These are phyloP conservation scores for Phytophthora megakarya DNA, from an alignment of 352 stramenopile species.

Conservation along the genomic window DNA sequence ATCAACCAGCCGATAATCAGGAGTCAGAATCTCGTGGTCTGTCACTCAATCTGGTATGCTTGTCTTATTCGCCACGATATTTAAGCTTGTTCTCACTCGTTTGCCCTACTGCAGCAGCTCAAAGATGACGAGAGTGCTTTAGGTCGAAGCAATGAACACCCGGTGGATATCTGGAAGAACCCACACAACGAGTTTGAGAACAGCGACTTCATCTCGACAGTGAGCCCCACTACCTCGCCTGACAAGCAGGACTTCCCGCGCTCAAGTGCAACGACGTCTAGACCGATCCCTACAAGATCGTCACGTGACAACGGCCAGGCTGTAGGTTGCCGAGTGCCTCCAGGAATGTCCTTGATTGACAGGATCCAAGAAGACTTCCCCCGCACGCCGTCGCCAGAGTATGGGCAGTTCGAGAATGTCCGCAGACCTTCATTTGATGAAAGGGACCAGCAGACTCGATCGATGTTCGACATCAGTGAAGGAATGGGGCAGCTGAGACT, in stretches of 20 bases:
- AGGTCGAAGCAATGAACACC: slow-evolving; percentile 11
- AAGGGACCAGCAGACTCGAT: slow-evolving; percentile 20
- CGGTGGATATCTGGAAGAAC: slow-evolving; percentile 43
- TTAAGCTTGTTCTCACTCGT: slow-evolving; percentile 10
- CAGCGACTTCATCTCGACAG: slow-evolving; percentile 20
- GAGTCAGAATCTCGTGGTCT: slow-evolving; percentile 24
- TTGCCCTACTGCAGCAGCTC: slow-evolving; percentile 16
- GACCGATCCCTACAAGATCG: slow-evolving; percentile 7
- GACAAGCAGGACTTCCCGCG: slow-evolving; percentile 34
- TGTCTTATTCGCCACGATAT: background rate
- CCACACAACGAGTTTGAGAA: slow-evolving; percentile 37
- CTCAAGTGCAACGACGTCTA: slow-evolving; percentile 21
- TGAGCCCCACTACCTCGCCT: slow-evolving; percentile 38
- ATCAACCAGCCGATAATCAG: slow-evolving; percentile 34
- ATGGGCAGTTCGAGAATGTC: slow-evolving; percentile 39
- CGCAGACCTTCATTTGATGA: slow-evolving; percentile 26
- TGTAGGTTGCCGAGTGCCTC: slow-evolving; percentile 29
- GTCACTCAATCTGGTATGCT: slow-evolving; percentile 37
- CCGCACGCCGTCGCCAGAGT: slow-evolving; percentile 68
- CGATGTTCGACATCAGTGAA: slow-evolving; percentile 33
- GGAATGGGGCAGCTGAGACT: slow-evolving; percentile 38
- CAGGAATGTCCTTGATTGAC: slow-evolving; percentile 67
- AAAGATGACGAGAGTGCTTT: slow-evolving; percentile 12
- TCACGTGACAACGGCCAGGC: slow-evolving; percentile 25
- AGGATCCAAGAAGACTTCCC: slow-evolving; percentile 85